Evolutionary conservation across 768 basidiomycete species (phyloP), one percentile per base, ranked within the genome.

Genomic region (Suillus lakei): DNA sequence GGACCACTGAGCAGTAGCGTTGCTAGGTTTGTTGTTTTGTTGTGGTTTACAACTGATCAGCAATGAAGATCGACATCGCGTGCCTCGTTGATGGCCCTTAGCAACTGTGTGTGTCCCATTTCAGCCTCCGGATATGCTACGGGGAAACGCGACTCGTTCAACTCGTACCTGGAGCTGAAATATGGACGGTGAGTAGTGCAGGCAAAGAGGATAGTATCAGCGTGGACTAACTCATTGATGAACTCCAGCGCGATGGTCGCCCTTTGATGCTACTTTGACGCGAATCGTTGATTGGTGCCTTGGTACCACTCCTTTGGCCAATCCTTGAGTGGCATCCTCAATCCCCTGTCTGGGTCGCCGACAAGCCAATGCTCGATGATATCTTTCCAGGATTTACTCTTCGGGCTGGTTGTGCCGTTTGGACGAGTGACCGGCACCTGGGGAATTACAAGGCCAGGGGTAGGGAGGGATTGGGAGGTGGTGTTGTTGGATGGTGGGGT

Each of bases 51-150:
- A n/a, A n/a, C n/a, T n/a, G n/a, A n/a, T n/a, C n/a, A n/a, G n/a
- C n/a, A n/a, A n/a, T n/a, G n/a, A 9, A 28, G 4, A n/a, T n/a
- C n/a, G 15, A 26, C 23, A 50, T 5, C 12, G 6, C 48, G 15
- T 9, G 51, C 51, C 51, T 53, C 4, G 28, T 53, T 53, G 7
- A 53, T 2, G 9, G 51, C 28, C 28, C 18, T 30, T 15, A 60
- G 59, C 3, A 60, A 10, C 15, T 38, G 38, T 1, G 36, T 41
- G 39, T 44, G 39, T 3, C 59, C 59, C 1, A 15, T 12, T 10
- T 60, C 39, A 10, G 39, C 43, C 38, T 60, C 59, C 26, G 59
- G 59, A 44, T 60, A 60, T 7, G 59, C 59, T 21, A 23, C 5
- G 12, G 43, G 59, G 59, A 60, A 60, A 23, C 15, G 5, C 18